Percentiles rank a stretch among this genome's conserved stretches.
Conservation (phyloP, 2,329 filamentous ascomycete species). For the Talaromyces sp. region DNA sequence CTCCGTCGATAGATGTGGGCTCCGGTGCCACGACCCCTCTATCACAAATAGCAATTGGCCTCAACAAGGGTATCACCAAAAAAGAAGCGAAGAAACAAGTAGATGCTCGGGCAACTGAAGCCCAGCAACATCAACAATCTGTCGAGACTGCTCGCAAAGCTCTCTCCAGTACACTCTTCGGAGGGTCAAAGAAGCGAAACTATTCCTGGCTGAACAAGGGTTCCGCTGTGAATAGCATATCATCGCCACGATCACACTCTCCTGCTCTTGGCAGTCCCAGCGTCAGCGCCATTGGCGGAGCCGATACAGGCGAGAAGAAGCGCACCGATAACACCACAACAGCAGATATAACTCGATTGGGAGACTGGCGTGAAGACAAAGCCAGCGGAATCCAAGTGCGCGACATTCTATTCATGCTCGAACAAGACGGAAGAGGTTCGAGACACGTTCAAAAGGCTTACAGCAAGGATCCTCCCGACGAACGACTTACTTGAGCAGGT, state of each 20-base stretch:
- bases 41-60: conserved; percentile 45
- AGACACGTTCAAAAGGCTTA: conserved; percentile 45
- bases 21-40: conserved; percentile 54
- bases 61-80: conserved; percentile 70
- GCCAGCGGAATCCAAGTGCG: conserved; percentile 78
- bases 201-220: conserved; percentile 48
- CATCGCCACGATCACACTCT: conserved; percentile 34
- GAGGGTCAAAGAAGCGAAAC: conserved; percentile 40
- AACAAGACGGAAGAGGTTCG: conserved; percentile 63
- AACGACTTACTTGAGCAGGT: conserved; percentile 28
- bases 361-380: conserved; percentile 74
- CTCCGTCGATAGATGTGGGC: conserved; percentile 59
- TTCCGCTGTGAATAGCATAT: conserved; percentile 33
- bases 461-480: conserved; percentile 42
- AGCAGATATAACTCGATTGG: conserved; percentile 57
- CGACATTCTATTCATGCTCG: conserved; percentile 75
- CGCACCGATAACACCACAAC: conserved; percentile 33
- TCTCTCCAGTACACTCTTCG: conserved; percentile 47
- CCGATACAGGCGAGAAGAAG: conserved; percentile 29
- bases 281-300: conserved; percentile 25
- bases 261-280: conserved; percentile 21
- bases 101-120: conserved; percentile 71
- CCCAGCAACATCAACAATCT: conserved; percentile 73
- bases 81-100: conserved; percentile 78
- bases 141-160: conserved; percentile 80